Base-by-base conservation (phyloP, 2,329 filamentous ascomycete genomes). In the Eurotiales sp. region DNA sequence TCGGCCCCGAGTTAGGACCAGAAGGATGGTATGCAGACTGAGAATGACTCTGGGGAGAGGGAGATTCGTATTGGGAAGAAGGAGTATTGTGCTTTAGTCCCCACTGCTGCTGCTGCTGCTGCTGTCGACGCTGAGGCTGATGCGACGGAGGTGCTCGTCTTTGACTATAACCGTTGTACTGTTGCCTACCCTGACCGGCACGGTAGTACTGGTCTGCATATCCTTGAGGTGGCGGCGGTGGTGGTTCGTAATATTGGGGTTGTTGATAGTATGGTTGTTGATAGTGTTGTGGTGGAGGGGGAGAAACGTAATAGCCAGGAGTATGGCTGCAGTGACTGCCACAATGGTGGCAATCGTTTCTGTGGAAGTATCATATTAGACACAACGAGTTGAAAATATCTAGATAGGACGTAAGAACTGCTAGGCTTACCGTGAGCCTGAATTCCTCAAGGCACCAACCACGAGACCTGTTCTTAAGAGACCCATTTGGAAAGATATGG, bases 381-480 rank as follows among this genome's bases (percentile, higher is more conserved):
- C n/a, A n/a, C n/a, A n/a, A n/a, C n/a, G n/a, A n/a, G n/a, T n/a
- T n/a, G n/a, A 37, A 5, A 37, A 11, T 11, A 19, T 10, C 8
- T 41, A 27, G 6, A 10, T 21, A 15, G 11, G 34, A 3, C 2
- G 17, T 23, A 37, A 11, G 8, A 2, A 8, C 11, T 37, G 15
- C 2, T 2, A 37, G 8, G 8, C 34, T 37, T 19, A 37, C 34
- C 8, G 15, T 19, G 34, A 11, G 15, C 32, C 32, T 1, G 15
- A 15, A 36, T 36, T 36, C 6, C 5, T 48, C 15, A 48, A 27
- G 14, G 37, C 44, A 42, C 37, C 44, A 3, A 44, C 22, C 17
- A 52, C 15, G 17, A 52, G 39, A 22, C 44, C 36, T 23, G 50
- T 29, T 47, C 41, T 52, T 14, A 52, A 37, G n/a, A 52, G 36